phyloP scores from a whole-genome alignment of 2,329 filamentous ascomycete genomes.

The Taxawa tesnikishii region DNA sequence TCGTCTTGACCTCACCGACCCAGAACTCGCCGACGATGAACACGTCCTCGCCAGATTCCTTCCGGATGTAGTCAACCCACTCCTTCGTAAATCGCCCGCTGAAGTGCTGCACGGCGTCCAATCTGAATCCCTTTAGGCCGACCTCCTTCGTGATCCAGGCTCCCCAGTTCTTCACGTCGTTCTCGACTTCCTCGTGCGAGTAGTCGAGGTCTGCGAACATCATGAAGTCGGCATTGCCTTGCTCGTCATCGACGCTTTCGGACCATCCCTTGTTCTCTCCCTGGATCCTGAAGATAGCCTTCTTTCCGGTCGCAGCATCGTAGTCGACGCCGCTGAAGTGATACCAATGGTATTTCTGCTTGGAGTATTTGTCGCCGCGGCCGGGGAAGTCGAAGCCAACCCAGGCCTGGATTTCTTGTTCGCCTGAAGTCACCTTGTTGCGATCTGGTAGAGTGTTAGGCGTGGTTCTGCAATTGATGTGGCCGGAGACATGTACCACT shows the following conservation, averaged over 20 bases:
- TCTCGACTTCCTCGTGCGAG: constrained; percentile 44
- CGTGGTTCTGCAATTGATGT: background rate
- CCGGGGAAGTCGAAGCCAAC: constrained; percentile 52
- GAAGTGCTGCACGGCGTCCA: constrained; percentile 61
- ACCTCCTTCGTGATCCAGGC: constrained; percentile 50
- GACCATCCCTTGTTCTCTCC: constrained; percentile 53
- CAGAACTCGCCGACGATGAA: constrained; percentile 59
- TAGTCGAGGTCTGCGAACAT: constrained; percentile 62
- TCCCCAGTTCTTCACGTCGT: constrained; percentile 54
- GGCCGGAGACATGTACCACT: constrained; percentile 7
- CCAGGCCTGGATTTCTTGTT: constrained; percentile 52
- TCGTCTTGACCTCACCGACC: constrained; percentile 43
- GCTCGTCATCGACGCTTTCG: constrained; percentile 44
- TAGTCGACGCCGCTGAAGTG: constrained; percentile 56
- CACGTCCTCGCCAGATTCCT: constrained; percentile 33
- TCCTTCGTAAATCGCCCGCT: constrained; percentile 49
- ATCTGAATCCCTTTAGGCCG: constrained; percentile 49
- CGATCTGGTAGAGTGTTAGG: constrained; percentile 28
- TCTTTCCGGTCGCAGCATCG: constrained; percentile 40
- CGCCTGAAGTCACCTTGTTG: constrained; percentile 37
- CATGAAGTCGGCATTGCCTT: constrained; percentile 52
- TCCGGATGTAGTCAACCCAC: constrained; percentile 44
- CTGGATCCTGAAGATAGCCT: constrained; percentile 50
- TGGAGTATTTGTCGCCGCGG: constrained; percentile 45
- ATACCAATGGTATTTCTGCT: constrained; percentile 50